Evolutionary conservation across 176 grass and related monocot genomes (phyloP).

Genomic region (Pontederia crassipes): DNA sequence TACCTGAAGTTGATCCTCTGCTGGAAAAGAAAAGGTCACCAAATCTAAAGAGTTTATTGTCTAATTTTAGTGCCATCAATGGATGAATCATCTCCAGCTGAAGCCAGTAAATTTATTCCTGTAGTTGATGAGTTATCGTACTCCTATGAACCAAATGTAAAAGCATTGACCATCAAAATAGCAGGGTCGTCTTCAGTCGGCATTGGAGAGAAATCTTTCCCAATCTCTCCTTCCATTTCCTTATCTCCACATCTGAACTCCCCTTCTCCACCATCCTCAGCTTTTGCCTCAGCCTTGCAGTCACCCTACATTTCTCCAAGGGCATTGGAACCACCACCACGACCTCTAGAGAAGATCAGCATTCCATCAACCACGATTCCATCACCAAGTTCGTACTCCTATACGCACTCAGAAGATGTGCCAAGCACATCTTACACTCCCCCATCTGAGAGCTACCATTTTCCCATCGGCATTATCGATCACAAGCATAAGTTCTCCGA

Average conservation of each 20-base stretch:
- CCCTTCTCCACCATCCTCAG: slow-evolving; percentile 86
- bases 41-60: slow-evolving; percentile 4
- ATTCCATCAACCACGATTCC: slow-evolving; percentile 14
- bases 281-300: slow-evolving; percentile 89
- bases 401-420: slow-evolving; percentile 57
- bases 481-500: slow-evolving; percentile 69
- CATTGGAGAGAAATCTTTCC: slow-evolving; percentile 40
- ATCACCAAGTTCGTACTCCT: slow-evolving; percentile 54
- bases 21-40: not conserved
- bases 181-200: slow-evolving; percentile 26
- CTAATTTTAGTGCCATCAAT: slow-evolving; percentile 33
- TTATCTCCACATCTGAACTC: slow-evolving; percentile 84
- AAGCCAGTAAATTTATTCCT: slow-evolving; percentile 14
- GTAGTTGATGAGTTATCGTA: slow-evolving; percentile 4
- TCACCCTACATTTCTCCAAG: slow-evolving; percentile 97
- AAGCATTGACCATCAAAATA: slow-evolving; percentile 60
- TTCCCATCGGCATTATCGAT: slow-evolving; percentile 41
- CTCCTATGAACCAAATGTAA: slow-evolving; percentile 46
- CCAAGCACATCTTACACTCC: slow-evolving; percentile 86
- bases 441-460: slow-evolving; percentile 76
- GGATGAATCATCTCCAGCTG: slow-evolving; percentile 26
- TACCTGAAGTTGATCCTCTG: not conserved
- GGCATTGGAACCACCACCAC: slow-evolving; percentile 41
- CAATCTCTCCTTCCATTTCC: slow-evolving; percentile 84
- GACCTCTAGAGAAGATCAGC: not conserved